phyloP scores from a whole-genome alignment of 2,329 filamentous ascomycete species.

The Penicillium expansum region DNA sequence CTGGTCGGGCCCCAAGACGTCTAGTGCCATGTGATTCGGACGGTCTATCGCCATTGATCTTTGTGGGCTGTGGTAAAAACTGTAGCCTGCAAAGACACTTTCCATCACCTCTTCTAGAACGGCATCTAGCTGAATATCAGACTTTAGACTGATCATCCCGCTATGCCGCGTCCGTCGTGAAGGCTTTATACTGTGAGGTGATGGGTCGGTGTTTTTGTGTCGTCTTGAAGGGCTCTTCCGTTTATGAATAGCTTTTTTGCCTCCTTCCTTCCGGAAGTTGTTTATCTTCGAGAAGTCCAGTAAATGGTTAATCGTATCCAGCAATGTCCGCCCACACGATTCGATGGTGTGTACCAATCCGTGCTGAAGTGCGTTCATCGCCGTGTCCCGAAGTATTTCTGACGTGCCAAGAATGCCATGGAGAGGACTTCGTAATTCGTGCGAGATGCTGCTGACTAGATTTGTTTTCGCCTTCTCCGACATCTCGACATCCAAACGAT shows the following conservation, averaged over 20 bases:
- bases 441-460: constrained; percentile 35
- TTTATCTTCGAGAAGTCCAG: constrained; percentile 28
- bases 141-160: neutral
- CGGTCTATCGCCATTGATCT: constrained; percentile 1
- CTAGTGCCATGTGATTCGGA: neutral
- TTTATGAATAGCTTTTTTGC: neutral
- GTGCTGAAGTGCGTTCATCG: constrained; percentile 27
- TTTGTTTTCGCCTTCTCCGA: constrained; percentile 35
- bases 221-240: neutral
- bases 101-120: constrained; percentile 27
- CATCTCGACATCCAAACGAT: constrained; percentile 29
- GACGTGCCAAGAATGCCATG: constrained; percentile 37
- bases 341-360: constrained; percentile 38
- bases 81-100: constrained; percentile 27
- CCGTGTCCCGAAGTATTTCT: constrained; percentile 34
- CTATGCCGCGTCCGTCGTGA: neutral
- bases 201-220: neutral
- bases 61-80: constrained; percentile 21
- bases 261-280: neutral
- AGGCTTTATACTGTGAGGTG: neutral
- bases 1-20: neutral
- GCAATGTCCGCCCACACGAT: constrained; percentile 42
- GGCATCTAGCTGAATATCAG: constrained; percentile 17
- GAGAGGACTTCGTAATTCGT: constrained; percentile 38
- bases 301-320: constrained; percentile 44